Conservation (phyloP, 2,329 filamentous ascomycete species). For the Monilinia vaccinii-corymbosi region DNA sequence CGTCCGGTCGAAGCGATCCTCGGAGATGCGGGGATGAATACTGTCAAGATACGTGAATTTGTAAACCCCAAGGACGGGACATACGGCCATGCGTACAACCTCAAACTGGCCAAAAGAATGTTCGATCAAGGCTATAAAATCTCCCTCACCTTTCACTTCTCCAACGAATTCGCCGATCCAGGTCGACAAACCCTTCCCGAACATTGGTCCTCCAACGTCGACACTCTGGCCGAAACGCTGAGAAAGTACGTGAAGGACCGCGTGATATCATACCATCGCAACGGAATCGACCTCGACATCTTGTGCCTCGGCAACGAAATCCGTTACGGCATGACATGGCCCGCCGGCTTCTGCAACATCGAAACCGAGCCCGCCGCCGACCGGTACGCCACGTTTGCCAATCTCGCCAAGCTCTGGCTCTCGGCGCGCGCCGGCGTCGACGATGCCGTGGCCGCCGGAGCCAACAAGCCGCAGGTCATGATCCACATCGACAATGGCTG, state of each 20-base stretch:
- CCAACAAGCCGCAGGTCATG: conserved; percentile 54
- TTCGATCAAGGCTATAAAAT: conserved; percentile 48
- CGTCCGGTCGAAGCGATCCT: conserved; percentile 53
- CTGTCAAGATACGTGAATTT: conserved; percentile 61
- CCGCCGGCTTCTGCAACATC: conserved; percentile 44
- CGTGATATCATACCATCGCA: conserved; percentile 49
- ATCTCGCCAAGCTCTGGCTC: conserved; percentile 54
- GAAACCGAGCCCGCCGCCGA: conserved; percentile 29
- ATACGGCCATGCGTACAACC: conserved; percentile 61
- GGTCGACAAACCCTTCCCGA: conserved; percentile 52
- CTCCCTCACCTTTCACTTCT: conserved; percentile 54
- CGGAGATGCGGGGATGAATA: conserved; percentile 54
- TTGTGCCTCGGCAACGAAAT: conserved; percentile 71
- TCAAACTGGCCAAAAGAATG: conserved; percentile 54
- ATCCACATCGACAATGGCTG: conserved; percentile 68
- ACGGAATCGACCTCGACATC: too few species aligned
- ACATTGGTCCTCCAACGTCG: conserved; percentile 52
- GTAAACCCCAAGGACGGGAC: conserved; percentile 55
- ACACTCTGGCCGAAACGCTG: conserved; percentile 48
- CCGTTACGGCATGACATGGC: conserved; percentile 56
- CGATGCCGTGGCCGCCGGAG: conserved; percentile 42
- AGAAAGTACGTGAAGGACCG: conserved; percentile 60
- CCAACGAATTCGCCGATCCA: conserved; percentile 63
- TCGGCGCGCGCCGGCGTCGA: conserved; percentile 51
- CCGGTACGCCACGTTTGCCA: conserved; percentile 38